Evolutionary conservation across 495 filamentous ascomycete genomes (phyloP).

Genomic region (Clavariopsis aquatica): DNA sequence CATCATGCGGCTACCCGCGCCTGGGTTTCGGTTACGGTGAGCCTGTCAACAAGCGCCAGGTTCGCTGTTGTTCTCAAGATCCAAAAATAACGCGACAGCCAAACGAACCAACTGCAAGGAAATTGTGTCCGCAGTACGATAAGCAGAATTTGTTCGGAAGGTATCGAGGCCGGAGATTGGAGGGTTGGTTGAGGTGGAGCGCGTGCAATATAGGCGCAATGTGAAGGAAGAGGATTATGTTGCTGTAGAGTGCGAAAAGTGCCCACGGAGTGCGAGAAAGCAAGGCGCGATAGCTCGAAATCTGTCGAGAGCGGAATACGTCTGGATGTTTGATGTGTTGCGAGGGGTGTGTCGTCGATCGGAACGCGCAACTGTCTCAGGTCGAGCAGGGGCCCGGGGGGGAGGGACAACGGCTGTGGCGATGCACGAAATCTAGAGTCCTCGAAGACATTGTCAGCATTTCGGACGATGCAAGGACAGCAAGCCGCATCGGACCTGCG

Average conservation of each 20-base stretch:
- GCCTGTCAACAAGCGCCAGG: background rate
- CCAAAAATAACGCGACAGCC: background rate
- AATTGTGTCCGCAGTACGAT: background rate
- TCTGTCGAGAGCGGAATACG: background rate
- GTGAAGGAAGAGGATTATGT: background rate
- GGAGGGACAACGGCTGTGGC: background rate
- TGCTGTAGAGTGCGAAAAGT: background rate
- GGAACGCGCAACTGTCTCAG: slow-evolving; percentile 7
- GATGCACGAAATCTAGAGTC: background rate
- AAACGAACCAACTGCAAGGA: background rate
- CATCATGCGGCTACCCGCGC: slow-evolving; percentile 35
- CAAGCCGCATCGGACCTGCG: background rate
- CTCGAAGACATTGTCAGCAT: slow-evolving; percentile 3
- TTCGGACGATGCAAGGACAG: background rate
- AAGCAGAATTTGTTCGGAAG: background rate
- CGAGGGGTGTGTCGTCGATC: slow-evolving; percentile 1
- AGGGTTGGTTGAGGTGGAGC: background rate
- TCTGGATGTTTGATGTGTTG: slow-evolving; percentile 10
- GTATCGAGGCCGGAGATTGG: background rate
- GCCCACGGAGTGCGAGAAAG: background rate
- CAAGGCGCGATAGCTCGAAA: background rate
- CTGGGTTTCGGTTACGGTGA: slow-evolving; percentile 2
- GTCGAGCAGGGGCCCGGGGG: background rate
- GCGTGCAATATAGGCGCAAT: background rate
- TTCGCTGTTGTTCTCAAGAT: background rate